These are phyloP conservation scores for Ophiostoma pallidulum DNA, from an alignment of 2,329 filamentous ascomycete genomes.

Conservation along the genomic window DNA sequence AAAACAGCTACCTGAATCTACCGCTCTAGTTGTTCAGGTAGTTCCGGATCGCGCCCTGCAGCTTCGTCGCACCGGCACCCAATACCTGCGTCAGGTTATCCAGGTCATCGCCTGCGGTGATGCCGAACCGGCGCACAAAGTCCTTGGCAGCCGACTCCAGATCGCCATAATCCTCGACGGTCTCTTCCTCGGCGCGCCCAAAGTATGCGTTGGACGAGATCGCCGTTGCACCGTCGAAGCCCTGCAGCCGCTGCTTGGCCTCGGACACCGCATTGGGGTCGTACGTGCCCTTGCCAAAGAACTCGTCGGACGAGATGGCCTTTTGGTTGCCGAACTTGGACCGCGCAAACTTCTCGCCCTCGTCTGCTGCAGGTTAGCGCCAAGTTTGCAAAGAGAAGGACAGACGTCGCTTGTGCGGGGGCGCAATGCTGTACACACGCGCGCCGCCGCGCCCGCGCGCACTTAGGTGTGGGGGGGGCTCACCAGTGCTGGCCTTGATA, in stretches of 20 bases:
- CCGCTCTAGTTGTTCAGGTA: constrained; percentile 49
- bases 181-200: constrained; percentile 72
- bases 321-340: constrained; percentile 88
- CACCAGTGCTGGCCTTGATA: constrained; percentile 59
- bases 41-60: constrained; percentile 66
- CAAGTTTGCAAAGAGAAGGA: neutral
- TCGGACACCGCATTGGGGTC: constrained; percentile 73
- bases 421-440: too few relatives aligned
- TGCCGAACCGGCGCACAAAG: constrained; percentile 88
- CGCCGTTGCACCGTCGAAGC: constrained; percentile 82
- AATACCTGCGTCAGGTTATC: constrained; percentile 79
- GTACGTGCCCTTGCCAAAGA: constrained; percentile 84
- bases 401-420: too few relatives aligned
- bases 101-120: constrained; percentile 90
- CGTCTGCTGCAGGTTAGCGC: constrained; percentile 48
- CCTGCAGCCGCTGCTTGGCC: constrained; percentile 77
- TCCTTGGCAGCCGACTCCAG: constrained; percentile 91
- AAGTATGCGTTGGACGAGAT: constrained; percentile 99
- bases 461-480: too few relatives aligned
- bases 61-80: constrained; percentile 73
- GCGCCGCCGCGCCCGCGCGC: too few relatives aligned
- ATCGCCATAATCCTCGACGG: constrained; percentile 73
- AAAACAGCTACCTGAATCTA: neutral
- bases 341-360: constrained; percentile 74
- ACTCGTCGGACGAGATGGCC: constrained; percentile 95